Base-by-base conservation (phyloP, 2,329 filamentous ascomycete species). In the Colletotrichum shisoi region DNA sequence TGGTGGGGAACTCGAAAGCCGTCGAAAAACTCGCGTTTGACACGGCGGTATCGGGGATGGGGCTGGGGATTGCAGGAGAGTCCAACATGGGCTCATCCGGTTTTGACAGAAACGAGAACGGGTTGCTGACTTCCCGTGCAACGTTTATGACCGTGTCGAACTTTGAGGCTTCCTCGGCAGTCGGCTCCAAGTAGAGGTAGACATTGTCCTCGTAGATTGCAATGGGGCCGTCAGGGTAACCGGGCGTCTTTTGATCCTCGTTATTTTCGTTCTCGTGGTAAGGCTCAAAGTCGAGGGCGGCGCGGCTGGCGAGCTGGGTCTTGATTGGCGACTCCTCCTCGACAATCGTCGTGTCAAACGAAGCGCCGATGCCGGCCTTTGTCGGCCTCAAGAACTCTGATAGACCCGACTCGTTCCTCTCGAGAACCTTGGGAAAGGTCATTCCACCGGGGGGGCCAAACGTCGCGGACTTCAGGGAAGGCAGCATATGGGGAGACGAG, bases 141-240 rank as follows among this genome's bases (percentile, higher is more conserved):
- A 94, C 92, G 70, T 96, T 96, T 74, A 95, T 88, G 19, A 96
- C 88, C 3, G 94, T 89, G 72, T 95, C 92, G 71, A 94, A 96
- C 40, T 86, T 83, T 12, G 89, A 84, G 2, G 91, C 91, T 75
- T 94, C 90, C 46, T 93, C 89, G 0, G 89, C 89, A 1, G 89
- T 92, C 0, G 92, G 92, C 75, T 96, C 92, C 46, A 92, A 82
- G 73, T 94, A 96, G 0, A 95, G 83, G 74, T 89, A 93, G 8
- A 96, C 88, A 51, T 89, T 86, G 65, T 92, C 89, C 61, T 88
- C 88, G 71, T 94, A 94, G 57, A 96, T 94, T 71, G 91, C 89
- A 61, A 94, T 90, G 0, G 92, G 92, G 0, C 92, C 92, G 71
- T 93, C 86, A 0, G 92, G 92, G 74, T 96, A 96, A 1, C 91